These are phyloP conservation scores for Polytrichum formosum DNA, from an alignment of 225 moss, liverwort and hornwort genomes.

Conservation along the genomic window DNA sequence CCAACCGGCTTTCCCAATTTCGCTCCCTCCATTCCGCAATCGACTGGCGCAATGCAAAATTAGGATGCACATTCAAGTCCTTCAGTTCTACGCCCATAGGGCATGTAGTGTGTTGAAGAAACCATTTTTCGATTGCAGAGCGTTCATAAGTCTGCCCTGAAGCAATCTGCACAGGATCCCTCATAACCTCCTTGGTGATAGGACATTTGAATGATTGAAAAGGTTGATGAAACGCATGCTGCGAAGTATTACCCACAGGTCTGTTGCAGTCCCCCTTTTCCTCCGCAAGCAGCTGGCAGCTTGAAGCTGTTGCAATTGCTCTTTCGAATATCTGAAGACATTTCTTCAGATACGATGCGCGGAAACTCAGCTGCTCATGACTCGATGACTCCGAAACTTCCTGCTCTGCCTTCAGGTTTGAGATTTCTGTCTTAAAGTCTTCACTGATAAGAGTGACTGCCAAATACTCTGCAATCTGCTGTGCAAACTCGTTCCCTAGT, in stretches of 20 bases:
- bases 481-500: constrained; percentile 28
- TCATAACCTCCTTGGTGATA: constrained; percentile 54
- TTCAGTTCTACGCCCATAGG: constrained; percentile 55
- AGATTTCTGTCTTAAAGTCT: constrained; percentile 24
- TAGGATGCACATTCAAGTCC: constrained; percentile 46
- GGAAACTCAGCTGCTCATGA: constrained; percentile 24
- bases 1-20: constrained; percentile 35
- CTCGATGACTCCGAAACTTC: constrained; percentile 17
- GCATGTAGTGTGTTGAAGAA: constrained; percentile 47
- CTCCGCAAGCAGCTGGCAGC: background rate
- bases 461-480: constrained; percentile 46
- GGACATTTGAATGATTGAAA: constrained; percentile 59
- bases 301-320: constrained; percentile 14
- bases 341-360: constrained; percentile 31
- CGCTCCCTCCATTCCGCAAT: constrained; percentile 55
- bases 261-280: constrained; percentile 15
- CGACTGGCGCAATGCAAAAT: constrained; percentile 50
- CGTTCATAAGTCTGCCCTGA: constrained; percentile 53
- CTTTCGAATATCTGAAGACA: constrained; percentile 37
- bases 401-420: constrained; percentile 34
- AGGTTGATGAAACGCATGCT: constrained; percentile 32
- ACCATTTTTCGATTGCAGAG: constrained; percentile 45
- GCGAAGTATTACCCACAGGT: constrained; percentile 4
- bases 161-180: constrained; percentile 56
- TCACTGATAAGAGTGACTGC: constrained; percentile 31